Evolutionary conservation across 139 green algal genomes (phyloP).

Genomic region (Closterium sp.): DNA sequence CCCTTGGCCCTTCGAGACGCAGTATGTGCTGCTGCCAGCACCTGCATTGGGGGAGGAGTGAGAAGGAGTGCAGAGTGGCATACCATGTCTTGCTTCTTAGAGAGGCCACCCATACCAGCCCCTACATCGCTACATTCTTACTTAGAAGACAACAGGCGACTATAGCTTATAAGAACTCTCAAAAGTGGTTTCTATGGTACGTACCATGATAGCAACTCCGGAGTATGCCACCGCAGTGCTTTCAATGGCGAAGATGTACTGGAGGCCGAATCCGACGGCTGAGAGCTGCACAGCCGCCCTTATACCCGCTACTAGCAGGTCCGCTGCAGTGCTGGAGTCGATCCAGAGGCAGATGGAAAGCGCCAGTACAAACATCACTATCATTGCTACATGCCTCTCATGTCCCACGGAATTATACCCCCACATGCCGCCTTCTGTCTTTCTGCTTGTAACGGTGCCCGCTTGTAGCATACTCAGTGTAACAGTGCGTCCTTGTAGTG

Average conservation of each 20-base stretch:
- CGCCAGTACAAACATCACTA: not conserved
- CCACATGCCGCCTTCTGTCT: no score
- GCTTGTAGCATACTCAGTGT: no score
- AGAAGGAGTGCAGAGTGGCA: no score
- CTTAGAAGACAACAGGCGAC: no score
- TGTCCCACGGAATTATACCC: no score
- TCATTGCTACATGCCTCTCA: not conserved
- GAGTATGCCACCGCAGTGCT: not conserved
- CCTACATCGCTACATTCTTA: no score
- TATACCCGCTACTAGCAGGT: not conserved
- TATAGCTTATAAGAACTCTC: no score
- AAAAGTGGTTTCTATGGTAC: not conserved
- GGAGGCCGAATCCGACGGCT: conserved; percentile 21
- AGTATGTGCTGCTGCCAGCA: not conserved
- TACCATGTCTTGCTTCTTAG: no score
- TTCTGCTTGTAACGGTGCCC: not conserved
- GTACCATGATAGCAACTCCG: not conserved
- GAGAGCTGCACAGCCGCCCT: conserved; percentile 41
- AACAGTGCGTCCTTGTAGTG: not conserved
- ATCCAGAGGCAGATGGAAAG: not conserved
- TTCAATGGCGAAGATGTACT: conserved; percentile 26
- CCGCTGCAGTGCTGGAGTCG: not conserved
- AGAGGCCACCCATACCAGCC: no score
- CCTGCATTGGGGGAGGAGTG: no score
- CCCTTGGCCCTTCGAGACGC: not conserved